Base-by-base conservation (phyloP, 257 asterid genomes). In the Solanum verrucosum region DNA sequence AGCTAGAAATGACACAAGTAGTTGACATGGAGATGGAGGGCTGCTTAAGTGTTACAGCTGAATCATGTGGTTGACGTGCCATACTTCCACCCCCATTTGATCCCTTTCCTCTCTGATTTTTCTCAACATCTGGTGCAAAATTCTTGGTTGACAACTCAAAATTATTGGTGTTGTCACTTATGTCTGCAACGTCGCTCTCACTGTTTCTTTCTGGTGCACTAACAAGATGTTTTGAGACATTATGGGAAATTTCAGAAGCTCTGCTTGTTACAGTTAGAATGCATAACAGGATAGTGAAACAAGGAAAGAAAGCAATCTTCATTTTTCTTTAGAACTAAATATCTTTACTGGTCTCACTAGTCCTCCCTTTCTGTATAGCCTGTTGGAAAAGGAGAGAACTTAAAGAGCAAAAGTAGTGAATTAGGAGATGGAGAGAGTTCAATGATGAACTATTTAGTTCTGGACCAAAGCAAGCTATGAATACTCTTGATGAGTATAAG, bases 71-170 rank as follows among this genome's bases (percentile, higher is more conserved):
- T 35, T 59, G 91, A 84, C 92, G 96, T 65, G 78, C 92, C 5
- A 89, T 16, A 86, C 91, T 88, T 71, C 91, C 92, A 82, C 94
- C 95, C 21, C 98, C 96, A 37, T 83, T 27, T 1, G 93, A 10
- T 5, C 95, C 94, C 83, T 14, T 92, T 20, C 91, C 94, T 87
- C 49, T 82, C 89, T 74, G 91, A 46, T 84, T 92, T 72, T 90
- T 92, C 29, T 74, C 86, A 38, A 81, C 75, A 12, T 89, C 27
- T 78, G 72, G 82, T 84, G 56, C 37, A 21, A 89, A 20, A 10
- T 85, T 21, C 81, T 77, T 89, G 37, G 49, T 83, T 37, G 73
- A 79, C 9, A 25, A 70, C 82, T 81, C 91, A 88, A 68, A 34
- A 11, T 72, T 29, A 74, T 83, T 33, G 35, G 29, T 33, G 3